Base-by-base conservation (phyloP, 495 filamentous ascomycete genomes). In the Cudoniella acicularis region DNA sequence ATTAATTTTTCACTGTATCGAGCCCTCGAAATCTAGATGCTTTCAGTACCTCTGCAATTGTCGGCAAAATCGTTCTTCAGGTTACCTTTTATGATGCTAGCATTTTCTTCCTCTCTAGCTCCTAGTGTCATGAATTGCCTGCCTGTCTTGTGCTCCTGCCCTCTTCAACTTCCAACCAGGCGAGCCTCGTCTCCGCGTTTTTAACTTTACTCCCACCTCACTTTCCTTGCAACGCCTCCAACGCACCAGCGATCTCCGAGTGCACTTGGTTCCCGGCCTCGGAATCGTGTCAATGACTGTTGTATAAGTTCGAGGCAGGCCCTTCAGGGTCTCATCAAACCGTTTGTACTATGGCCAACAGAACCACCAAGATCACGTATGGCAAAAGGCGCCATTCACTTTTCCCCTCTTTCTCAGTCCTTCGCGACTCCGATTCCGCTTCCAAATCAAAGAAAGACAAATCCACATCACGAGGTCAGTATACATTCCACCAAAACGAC, bases 321-420 rank as follows among this genome's bases (percentile, higher is more conserved):
- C 30, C 13, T 36, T 36, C 30, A 36, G 30, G 30, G 30, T 36
- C 30, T 36, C 30, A 13, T 36, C 13, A 4, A 36, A 4, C 30
- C n/a, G n/a, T n/a, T 41, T 45, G 52, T 30, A 9, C 22, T 11
- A 52, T 52, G 26, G 26, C 26, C 22, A 50, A 8, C 47, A n/a
- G n/a, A n/a, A n/a, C n/a, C n/a, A n/a, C n/a, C n/a, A n/a, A n/a
- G n/a, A n/a, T n/a, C n/a, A 67, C 56, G 0, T 71, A 67, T 21
- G 67, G 69, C 20, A 70, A 67, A 54, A 68, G 46, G 56, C 68
- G 65, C 52, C 61, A 55, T 18, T 45, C 54, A 18, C 41, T 69
- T 26, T 49, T 71, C 8, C 60, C 69, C 11, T 68, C 70, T 23
- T 69, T 72, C 54, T 55, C 68, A 1, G 56, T 64, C 23, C 62